phyloP scores from a whole-genome alignment of 179 eudicot genomes.

The Patellifolia procumbens region DNA sequence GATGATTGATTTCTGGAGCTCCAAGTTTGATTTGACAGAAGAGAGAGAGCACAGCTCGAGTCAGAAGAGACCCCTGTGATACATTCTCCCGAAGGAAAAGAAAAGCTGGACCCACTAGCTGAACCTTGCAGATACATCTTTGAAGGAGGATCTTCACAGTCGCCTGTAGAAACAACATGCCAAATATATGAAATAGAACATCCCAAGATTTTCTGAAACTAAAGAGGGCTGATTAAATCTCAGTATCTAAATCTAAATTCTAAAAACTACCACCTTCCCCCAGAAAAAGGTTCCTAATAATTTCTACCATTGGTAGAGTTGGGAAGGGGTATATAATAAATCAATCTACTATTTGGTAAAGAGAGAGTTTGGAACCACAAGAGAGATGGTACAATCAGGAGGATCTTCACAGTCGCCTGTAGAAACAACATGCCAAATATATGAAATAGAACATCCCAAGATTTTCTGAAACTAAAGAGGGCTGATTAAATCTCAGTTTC shows the following conservation, averaged over 20 bases:
- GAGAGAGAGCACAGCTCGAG: conserved; percentile 95
- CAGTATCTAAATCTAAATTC: not conserved
- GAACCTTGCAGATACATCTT: conserved; percentile 51
- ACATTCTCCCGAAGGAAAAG: conserved; percentile 64
- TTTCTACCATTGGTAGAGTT: not conserved
- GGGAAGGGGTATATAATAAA: too few relatives aligned
- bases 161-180: conserved; percentile 29
- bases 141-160: conserved; percentile 46
- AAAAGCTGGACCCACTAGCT: conserved; percentile 37
- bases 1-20: conserved; percentile 57
- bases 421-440: too few relatives aligned
- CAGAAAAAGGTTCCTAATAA: too few relatives aligned
- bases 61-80: conserved; percentile 47
- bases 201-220: not conserved
- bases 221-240: not conserved
- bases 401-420: too few relatives aligned
- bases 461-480: too few relatives aligned
- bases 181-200: not conserved
- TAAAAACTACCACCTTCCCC: too few relatives aligned
- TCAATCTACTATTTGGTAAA: too few relatives aligned
- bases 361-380: too few relatives aligned
- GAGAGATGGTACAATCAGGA: too few relatives aligned
- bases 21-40: conserved; percentile 97
- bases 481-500: too few relatives aligned
- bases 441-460: too few relatives aligned